Base-by-base conservation (phyloP, 495 filamentous ascomycete genomes). In the Articulospora tetracladia region DNA sequence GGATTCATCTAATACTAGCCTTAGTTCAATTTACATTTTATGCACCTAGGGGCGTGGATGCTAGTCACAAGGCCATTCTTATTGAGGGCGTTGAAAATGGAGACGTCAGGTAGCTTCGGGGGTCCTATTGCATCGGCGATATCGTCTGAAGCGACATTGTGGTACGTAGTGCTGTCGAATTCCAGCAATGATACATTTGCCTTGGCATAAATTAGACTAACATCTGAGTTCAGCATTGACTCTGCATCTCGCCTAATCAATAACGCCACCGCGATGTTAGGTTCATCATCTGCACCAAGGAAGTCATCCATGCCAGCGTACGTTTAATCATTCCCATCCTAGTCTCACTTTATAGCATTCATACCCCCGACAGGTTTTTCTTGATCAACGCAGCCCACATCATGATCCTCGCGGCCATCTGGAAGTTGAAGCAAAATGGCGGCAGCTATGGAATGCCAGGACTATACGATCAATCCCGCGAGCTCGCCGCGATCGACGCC, bases 1-100 rank as follows among this genome's bases (percentile, higher is more conserved):
- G n/a, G n/a, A n/a, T n/a, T n/a, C n/a, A n/a, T n/a, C n/a, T n/a
- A n/a, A n/a, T 62, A 61, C 44, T 55, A 34, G 25, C 36, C 3
- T 24, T 52, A 62, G 59, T 57, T 62, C 23, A 62, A 57, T 57
- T 51, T 62, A 27, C 30, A 62, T 56, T 62, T 62, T 25, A 62
- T 62, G 59, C 32, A 57, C 28, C 46, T 57, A 3, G 59, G 59
- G 10, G 47, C 59, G 23, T 62, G 59, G 39, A 57, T 52, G 26
- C 47, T 62, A 44, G 41, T 56, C 28, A 62, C 59, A 34, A 62
- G 59, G 27, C 59, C 59, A 10, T 56, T 52, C 30, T 44, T 62
- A 25, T 57, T 62, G 26, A 56, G 44, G 53, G 59, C 46, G 30
- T 22, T 62, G 23, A 62, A 52, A 51, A 56, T 44, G 27, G 24